These are phyloP conservation scores for Microbotryomycetes sp. DNA, from an alignment of 1,284 basidiomycete genomes.

Conservation along the genomic window DNA sequence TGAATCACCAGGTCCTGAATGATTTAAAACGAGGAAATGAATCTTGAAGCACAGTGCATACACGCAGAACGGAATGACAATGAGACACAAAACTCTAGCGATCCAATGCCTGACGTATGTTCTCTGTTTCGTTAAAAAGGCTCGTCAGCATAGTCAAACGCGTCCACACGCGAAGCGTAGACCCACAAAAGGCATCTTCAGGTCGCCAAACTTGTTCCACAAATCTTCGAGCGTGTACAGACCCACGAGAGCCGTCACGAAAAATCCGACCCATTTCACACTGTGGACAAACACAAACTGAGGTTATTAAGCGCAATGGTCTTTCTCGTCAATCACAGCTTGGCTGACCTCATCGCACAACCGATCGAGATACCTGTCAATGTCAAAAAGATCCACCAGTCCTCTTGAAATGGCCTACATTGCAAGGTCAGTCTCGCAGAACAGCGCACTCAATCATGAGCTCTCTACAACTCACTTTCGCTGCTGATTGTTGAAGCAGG, in stretches of 20 bases:
- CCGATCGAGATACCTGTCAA: slow-evolving; percentile 91
- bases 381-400: slow-evolving; percentile 95
- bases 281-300: slow-evolving; percentile 46
- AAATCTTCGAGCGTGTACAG: slow-evolving; percentile 95
- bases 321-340: neutral
- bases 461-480: slow-evolving; percentile 68
- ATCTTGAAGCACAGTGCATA: slow-evolving; percentile 94
- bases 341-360: slow-evolving; percentile 72
- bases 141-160: neutral
- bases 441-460: fast-evolving
- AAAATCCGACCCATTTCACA: slow-evolving; percentile 94
- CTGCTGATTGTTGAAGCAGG: slow-evolving; percentile 96
- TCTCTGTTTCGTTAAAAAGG: slow-evolving; percentile 41
- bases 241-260: slow-evolving; percentile 89
- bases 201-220: slow-evolving; percentile 97
- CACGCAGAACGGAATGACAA: slow-evolving; percentile 79
- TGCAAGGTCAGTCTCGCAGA: neutral
- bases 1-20: slow-evolving; percentile 90
- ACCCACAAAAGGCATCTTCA: slow-evolving; percentile 79
- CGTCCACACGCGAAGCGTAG: neutral
- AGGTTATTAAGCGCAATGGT: too few species aligned
- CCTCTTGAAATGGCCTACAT: slow-evolving; percentile 73
- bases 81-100: slow-evolving; percentile 77
- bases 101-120: slow-evolving; percentile 88
- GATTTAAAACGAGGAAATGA: slow-evolving; percentile 89